These are phyloP conservation scores for Pseudocohnilembus persalinus DNA, from an alignment of 169 alveolate species.

Conservation along the genomic window DNA sequence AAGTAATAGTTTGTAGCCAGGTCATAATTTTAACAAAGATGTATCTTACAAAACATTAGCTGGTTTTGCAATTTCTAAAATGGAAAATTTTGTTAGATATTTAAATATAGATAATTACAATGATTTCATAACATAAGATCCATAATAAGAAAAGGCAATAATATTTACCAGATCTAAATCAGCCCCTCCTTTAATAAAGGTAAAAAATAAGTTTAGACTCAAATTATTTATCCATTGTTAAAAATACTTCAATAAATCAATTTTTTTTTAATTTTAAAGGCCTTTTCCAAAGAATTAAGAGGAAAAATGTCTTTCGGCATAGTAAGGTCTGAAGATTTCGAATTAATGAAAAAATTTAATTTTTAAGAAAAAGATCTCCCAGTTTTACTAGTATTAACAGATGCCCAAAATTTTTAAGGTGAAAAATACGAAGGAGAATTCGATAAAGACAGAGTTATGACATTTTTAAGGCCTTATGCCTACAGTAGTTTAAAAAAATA, in stretches of 20 bases:
- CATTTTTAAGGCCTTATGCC: constrained; percentile 76
- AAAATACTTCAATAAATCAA: background rate
- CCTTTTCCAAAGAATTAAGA: constrained; percentile 69
- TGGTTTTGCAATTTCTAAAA: constrained; percentile 61
- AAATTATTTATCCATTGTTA: background rate
- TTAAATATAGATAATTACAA: constrained; percentile 71
- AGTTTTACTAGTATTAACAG: constrained; percentile 63
- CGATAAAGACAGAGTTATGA: constrained; percentile 63
- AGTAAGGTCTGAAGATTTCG: constrained; percentile 68
- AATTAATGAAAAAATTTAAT: constrained; percentile 51
- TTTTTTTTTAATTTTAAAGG: constrained; percentile 51
- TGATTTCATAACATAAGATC: constrained; percentile 59
- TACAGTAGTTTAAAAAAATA: constrained; percentile 48
- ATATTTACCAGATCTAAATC: constrained; percentile 71
- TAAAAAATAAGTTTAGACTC: no score
- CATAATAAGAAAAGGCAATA: constrained; percentile 64
- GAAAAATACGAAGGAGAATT: constrained; percentile 65
- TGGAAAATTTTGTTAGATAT: constrained; percentile 76
- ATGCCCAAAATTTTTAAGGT: constrained; percentile 46
- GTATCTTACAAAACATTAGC: constrained; percentile 58
- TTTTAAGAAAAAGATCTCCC: constrained; percentile 56
- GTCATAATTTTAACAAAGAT: constrained; percentile 55
- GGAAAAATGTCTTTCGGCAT: constrained; percentile 74
- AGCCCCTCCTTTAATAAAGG: constrained; percentile 71
- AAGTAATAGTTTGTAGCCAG: constrained; percentile 62